Evolutionary conservation across 2,329 filamentous ascomycete species (phyloP).

Genomic region (Neonectria punicea): DNA sequence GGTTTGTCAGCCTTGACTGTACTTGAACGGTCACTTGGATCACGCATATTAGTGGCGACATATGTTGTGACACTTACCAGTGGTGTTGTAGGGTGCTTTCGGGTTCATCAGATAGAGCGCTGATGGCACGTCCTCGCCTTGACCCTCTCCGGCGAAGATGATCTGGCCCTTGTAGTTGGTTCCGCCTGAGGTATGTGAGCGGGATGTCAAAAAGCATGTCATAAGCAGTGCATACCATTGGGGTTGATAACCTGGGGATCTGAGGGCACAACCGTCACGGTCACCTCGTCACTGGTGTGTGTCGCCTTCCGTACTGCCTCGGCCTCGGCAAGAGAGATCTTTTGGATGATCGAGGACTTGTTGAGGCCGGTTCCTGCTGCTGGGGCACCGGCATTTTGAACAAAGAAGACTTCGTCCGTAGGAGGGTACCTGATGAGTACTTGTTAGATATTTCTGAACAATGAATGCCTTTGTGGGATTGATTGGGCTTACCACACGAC

Average conservation of each 20-base stretch:
- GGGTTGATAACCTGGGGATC: slow-evolving; percentile 60
- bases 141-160: slow-evolving; percentile 61
- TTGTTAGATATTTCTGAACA: background rate
- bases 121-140: slow-evolving; percentile 50
- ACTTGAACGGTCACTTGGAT: fast-evolving
- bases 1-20: background rate
- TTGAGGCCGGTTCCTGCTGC: slow-evolving; percentile 61
- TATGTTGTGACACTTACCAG: slow-evolving; percentile 45
- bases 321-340: slow-evolving; percentile 59
- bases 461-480: background rate
- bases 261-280: slow-evolving; percentile 54
- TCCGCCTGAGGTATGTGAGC: slow-evolving; percentile 49
- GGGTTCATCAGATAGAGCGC: slow-evolving; percentile 44
- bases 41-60: too few species aligned
- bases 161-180: slow-evolving; percentile 62
- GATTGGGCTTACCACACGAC: slow-evolving; percentile 55
- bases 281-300: slow-evolving; percentile 46
- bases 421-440: slow-evolving; percentile 46
- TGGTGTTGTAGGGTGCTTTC: slow-evolving; percentile 60
- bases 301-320: slow-evolving; percentile 39
- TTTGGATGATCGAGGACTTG: slow-evolving; percentile 62
- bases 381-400: slow-evolving; percentile 59
- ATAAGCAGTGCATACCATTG: slow-evolving; percentile 52
- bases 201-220: fast-evolving
- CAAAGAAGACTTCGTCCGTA: slow-evolving; percentile 65